These are phyloP conservation scores for Phytophthora ohioensis DNA, from an alignment of 352 stramenopile genomes.

Conservation along the genomic window DNA sequence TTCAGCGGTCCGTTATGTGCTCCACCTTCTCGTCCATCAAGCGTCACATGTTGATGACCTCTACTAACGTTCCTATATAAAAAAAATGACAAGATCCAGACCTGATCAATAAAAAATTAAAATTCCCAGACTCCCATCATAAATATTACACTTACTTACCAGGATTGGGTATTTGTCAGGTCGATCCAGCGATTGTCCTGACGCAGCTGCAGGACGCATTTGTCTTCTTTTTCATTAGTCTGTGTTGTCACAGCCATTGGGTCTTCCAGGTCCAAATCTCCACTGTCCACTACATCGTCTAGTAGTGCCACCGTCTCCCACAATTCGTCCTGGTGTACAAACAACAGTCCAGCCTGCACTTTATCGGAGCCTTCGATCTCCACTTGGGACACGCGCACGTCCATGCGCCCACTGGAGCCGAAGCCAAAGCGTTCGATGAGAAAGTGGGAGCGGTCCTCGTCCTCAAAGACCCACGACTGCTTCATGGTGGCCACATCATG, in stretches of 20 bases:
- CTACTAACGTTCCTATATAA: constrained; percentile 58
- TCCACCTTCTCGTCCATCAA: constrained; percentile 20
- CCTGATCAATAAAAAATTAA: constrained; percentile 3
- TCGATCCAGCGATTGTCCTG: constrained; percentile 69
- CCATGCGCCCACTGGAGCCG: constrained; percentile 61
- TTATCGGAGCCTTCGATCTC: constrained; percentile 14
- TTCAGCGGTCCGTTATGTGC: constrained; percentile 34
- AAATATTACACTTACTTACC: constrained; percentile 29
- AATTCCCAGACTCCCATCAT: not conserved
- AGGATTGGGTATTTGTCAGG: constrained; percentile 60
- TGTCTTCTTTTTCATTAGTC: constrained; percentile 14
- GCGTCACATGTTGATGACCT: constrained; percentile 32
- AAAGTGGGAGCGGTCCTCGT: constrained; percentile 83
- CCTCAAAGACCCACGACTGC: constrained; percentile 76
- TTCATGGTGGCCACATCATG: constrained; percentile 55
- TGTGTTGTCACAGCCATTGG: not conserved
- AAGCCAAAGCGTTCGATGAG: constrained; percentile 94
- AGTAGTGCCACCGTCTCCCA: constrained; percentile 65
- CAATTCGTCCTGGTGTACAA: constrained; percentile 71
- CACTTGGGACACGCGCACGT: constrained; percentile 78
- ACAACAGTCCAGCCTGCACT: constrained; percentile 60
- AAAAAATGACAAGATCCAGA: not conserved
- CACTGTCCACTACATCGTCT: constrained; percentile 39
- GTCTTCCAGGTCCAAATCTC: constrained; percentile 37
- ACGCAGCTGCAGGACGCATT: constrained; percentile 60